Conservation (phyloP, 306 rosid genomes). For the Pterocarpus santalinus region DNA sequence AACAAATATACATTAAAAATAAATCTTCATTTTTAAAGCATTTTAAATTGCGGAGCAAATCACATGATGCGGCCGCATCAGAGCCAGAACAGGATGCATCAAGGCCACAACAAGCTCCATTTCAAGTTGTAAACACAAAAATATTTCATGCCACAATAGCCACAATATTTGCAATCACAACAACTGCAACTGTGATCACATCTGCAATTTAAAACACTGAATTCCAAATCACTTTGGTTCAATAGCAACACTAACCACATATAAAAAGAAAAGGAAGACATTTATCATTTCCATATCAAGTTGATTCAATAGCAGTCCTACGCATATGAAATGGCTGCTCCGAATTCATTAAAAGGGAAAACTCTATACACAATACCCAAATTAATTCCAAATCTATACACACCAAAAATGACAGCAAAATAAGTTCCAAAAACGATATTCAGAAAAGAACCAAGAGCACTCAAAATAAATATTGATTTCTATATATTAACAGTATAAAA, state of each 20-base stretch:
- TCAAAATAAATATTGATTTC: no score
- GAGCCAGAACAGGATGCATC: no score
- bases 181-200: background rate
- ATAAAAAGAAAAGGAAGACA: background rate
- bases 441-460: background rate
- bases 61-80: no score
- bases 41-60: no score
- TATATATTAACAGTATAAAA: no score
- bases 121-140: no score
- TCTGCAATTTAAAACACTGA: no score
- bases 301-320: background rate
- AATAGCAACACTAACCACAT: background rate
- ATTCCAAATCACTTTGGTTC: background rate
- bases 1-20: background rate
- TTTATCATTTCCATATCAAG: background rate
- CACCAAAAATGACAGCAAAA: background rate
- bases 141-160: no score
- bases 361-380: background rate
- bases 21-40: background rate
- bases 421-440: background rate
- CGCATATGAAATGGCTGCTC: background rate
- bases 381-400: background rate
- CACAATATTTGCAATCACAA: no score
- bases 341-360: background rate
- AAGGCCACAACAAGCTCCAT: no score